Conservation (phyloP, 495 filamentous ascomycete species). For the Extremus antarcticus region DNA sequence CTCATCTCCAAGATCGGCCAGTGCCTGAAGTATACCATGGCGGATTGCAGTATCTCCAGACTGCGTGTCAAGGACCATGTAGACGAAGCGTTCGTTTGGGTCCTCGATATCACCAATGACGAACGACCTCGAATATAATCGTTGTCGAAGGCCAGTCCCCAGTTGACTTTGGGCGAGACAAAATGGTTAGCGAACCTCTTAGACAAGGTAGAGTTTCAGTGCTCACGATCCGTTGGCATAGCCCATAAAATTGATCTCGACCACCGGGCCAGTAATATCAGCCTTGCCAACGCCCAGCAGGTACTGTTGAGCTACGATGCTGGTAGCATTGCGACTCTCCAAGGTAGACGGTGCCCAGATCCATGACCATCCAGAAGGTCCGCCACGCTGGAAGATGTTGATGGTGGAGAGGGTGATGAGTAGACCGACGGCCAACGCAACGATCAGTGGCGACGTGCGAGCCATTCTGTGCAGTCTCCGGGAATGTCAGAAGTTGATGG, state of each 20-base stretch:
- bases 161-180: too few relatives aligned
- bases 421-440: slow-evolving; percentile 10
- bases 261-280: slow-evolving; percentile 92
- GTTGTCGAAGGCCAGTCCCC: slow-evolving; percentile 78
- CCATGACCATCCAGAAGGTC: not conserved
- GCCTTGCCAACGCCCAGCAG: slow-evolving; percentile 86
- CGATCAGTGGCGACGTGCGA: slow-evolving; percentile 6
- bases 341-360: not conserved
- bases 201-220: too few relatives aligned
- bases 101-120: slow-evolving; percentile 63
- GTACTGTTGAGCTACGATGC: slow-evolving; percentile 37
- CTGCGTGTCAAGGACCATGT: slow-evolving; percentile 78
- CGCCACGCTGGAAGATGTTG: slow-evolving; percentile 8
- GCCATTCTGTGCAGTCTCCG: slow-evolving; percentile 13
- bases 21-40: slow-evolving; percentile 68
- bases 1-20: slow-evolving; percentile 53
- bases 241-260: slow-evolving; percentile 84
- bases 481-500: too few relatives aligned
- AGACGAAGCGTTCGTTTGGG: slow-evolving; percentile 66
- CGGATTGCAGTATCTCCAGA: slow-evolving; percentile 85
- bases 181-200: too few relatives aligned
- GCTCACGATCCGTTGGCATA: slow-evolving; percentile 87
- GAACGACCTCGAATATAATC: slow-evolving; percentile 83
- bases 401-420: slow-evolving; percentile 12
- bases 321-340: not conserved